A percentile compares a stretch with the other conserved stretches of the same genome.
phyloP scores from a whole-genome alignment of 139 green algal species.

The Pleodorina starrii region DNA sequence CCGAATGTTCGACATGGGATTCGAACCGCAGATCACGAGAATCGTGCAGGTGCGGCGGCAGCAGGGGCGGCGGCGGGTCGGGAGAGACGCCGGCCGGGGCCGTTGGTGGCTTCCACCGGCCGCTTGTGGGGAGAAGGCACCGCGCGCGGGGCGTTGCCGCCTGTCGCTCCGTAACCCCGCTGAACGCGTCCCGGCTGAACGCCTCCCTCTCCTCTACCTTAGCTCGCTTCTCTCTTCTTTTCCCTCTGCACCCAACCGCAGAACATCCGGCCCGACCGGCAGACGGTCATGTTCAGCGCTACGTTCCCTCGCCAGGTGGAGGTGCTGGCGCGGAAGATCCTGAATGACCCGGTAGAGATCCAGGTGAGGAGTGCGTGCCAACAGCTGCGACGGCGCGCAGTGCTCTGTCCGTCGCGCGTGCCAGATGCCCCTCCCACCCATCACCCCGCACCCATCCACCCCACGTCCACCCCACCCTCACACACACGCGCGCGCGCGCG shows the following conservation, averaged over 20 bases:
- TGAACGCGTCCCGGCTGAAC: too few relatives aligned
- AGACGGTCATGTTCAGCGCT: conserved; percentile 98
- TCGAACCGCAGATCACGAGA: conserved; percentile 75
- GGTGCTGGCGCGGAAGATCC: conserved; percentile 79
- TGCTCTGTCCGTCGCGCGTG: too few relatives aligned
- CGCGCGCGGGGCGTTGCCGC: too few relatives aligned
- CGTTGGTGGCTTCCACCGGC: too few relatives aligned
- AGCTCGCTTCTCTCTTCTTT: background rate
- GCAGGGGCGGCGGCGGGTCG: background rate
- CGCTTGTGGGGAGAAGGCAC: too few relatives aligned
- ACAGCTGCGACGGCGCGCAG: too few relatives aligned
- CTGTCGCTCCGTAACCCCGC: too few relatives aligned
- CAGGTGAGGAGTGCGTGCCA: conserved; percentile 70
- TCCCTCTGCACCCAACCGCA: conserved; percentile 29
- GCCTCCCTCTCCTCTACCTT: background rate
- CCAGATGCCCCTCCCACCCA: too few relatives aligned
- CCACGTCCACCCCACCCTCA: too few relatives aligned
- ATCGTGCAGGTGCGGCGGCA: conserved; percentile 57
- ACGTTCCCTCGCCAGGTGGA: conserved; percentile 96
- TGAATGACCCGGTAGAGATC: conserved; percentile 88
- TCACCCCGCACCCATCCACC: too few relatives aligned
- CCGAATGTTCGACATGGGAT: conserved; percentile 99
- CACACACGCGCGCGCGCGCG: too few relatives aligned
- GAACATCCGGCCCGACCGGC: conserved; percentile 93
- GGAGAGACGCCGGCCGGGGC: too few relatives aligned